Evolutionary conservation across 106 monocot species (phyloP).

Genomic region (Apostasia ramifera): DNA sequence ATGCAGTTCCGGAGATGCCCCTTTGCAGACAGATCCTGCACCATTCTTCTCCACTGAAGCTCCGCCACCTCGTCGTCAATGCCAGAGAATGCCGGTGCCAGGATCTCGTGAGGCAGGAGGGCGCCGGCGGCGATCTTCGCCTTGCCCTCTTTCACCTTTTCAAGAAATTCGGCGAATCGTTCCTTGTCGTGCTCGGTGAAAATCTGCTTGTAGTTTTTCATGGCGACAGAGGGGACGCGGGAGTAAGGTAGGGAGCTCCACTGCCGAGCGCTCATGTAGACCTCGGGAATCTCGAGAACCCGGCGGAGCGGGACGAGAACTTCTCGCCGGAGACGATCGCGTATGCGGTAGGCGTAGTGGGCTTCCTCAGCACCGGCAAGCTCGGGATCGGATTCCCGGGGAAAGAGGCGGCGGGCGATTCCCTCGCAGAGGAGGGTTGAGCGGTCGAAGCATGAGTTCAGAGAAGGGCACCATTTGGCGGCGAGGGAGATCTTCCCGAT

Average conservation of each 20-base stretch:
- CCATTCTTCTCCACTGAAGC: conserved; percentile 76
- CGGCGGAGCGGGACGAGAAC: conserved; percentile 57
- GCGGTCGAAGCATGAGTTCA: conserved; percentile 48
- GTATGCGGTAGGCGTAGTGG: conserved; percentile 64
- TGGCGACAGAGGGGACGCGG: conserved; percentile 79
- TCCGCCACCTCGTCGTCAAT: conserved; percentile 45
- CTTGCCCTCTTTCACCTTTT: conserved; percentile 40
- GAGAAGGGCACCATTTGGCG: conserved; percentile 76
- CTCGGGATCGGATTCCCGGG: conserved; percentile 32
- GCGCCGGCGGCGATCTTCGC: conserved; percentile 72
- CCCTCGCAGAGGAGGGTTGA: conserved; percentile 65
- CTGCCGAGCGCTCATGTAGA: conserved; percentile 42
- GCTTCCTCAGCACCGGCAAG: conserved; percentile 31
- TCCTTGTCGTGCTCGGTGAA: conserved; percentile 46
- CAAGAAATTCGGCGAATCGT: conserved; percentile 36
- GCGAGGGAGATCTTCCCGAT: conserved; percentile 32
- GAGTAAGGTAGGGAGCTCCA: conserved; percentile 58
- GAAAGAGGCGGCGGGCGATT: conserved; percentile 55
- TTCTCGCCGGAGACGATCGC: conserved; percentile 48
- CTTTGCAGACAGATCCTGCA: conserved; percentile 31
- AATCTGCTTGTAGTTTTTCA: conserved; percentile 60
- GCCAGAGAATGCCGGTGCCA: conserved; percentile 8
- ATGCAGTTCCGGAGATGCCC: conserved; percentile 56
- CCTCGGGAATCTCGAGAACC: conserved; percentile 57
- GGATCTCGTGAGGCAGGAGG: conserved; percentile 60